Evolutionary conservation across 495 filamentous ascomycete genomes (phyloP), one percentile per base, ranked within the genome.

Genomic region (Penicillium lividum): DNA sequence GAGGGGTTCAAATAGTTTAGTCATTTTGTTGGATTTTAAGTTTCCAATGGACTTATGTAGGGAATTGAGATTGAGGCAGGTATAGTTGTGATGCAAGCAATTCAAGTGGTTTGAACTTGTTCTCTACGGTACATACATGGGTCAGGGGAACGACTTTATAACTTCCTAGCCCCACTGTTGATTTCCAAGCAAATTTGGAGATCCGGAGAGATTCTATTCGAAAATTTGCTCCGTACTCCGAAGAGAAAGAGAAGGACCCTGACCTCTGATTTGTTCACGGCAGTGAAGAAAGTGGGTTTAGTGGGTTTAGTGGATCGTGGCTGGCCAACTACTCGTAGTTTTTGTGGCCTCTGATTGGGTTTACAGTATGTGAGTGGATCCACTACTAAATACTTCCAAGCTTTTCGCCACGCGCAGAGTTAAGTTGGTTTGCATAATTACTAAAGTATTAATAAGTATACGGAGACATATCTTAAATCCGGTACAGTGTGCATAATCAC

Each of bases 1-100:
- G 50, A 86, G 60, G n/a, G 84, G 82, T 3, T 67, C 66, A 70
- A 85, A 86, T 30, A 86, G 74, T 3, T 47, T 47, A 3, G 36
- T 22, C 18, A 53, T 43, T 44, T 49, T 3, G 10, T 28, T 8
- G n/a, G 9, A 11, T 16, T 16, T 40, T 40, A 16, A 33, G 3
- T 6, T 33, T 6, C 18, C 15, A 44, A 44, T 44, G 40, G 40
- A 16, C 1, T 44, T 18, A 16, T 16, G 7, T 44, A 44, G 40
- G 7, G 18, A 11, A 15, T n/a, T 44, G 40, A 16, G 3, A 16
- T 7, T 44, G 16, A 16, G 10, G 16, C 22, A 22, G 22, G 1
- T 22, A 22, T n/a, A 22, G 22, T 22, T 22, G 22, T 22, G 8
- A 4, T 16, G 40, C 15, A 18, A 44, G 43, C 18, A 28, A 27